These are phyloP conservation scores for Emergomyces pasteurianus DNA, from an alignment of 2,329 filamentous ascomycete genomes.

Conservation along the genomic window DNA sequence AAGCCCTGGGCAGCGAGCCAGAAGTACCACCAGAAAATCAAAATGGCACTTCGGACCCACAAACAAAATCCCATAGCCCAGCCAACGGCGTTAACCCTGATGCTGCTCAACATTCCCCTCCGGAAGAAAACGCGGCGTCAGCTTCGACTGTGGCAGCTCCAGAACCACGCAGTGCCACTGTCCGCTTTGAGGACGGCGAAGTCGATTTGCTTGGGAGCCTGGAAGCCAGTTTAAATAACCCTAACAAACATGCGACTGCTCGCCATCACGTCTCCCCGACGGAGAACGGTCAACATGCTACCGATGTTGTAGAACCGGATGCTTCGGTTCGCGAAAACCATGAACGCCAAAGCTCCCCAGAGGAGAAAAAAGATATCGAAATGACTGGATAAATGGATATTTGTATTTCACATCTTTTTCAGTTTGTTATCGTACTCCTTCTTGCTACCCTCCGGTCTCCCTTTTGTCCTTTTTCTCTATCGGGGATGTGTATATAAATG, in stretches of 20 bases:
- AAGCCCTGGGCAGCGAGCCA: neutral
- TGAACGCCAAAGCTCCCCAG: neutral
- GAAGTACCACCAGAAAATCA: neutral
- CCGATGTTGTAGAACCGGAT: neutral
- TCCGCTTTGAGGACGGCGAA: constrained; percentile 23
- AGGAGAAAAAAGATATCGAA: neutral
- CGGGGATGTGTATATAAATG: neutral
- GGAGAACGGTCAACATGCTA: neutral
- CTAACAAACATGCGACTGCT: neutral
- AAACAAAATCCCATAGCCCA: neutral
- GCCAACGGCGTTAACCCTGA: neutral
- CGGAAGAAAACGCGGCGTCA: neutral
- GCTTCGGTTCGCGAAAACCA: neutral
- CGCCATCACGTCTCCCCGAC: neutral
- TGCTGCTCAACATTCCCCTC: neutral
- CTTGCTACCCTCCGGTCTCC: neutral
- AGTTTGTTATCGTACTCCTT: neutral
- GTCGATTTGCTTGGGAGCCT: constrained; percentile 37
- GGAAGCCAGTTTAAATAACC: constrained; percentile 29
- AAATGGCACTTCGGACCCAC: neutral
- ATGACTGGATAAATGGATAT: neutral
- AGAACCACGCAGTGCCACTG: neutral
- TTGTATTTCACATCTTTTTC: neutral
- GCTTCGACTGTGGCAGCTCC: neutral
- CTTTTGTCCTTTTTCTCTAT: neutral